A percentile compares a stretch with the other conserved stretches of the same genome.
phyloP scores from a whole-genome alignment of 768 basidiomycete genomes.

The Lentinula sp. region DNA sequence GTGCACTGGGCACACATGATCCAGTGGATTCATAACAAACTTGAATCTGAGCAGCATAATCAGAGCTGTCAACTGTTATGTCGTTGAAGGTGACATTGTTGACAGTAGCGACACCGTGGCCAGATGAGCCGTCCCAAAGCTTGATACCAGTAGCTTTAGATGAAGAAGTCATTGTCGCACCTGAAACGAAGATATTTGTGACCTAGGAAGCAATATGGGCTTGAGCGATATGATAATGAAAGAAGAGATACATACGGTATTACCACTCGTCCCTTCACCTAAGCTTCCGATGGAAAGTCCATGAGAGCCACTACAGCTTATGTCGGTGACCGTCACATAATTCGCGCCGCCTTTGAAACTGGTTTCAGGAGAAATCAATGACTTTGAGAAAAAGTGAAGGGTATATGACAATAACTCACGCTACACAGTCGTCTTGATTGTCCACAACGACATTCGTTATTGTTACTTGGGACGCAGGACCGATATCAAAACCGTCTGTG shows the following conservation, averaged over 20 bases:
- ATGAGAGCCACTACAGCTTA: constrained; percentile 25
- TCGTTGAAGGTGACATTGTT: constrained; percentile 23
- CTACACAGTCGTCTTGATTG: constrained; percentile 26
- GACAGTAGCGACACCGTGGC: constrained; percentile 23
- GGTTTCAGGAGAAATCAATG: no score
- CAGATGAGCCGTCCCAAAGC: constrained; percentile 21
- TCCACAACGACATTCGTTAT: constrained; percentile 19
- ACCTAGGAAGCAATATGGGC: constrained; percentile 13
- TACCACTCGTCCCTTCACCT: constrained; percentile 12
- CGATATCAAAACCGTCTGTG: constrained; percentile 26
- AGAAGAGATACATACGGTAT: constrained; percentile 3
- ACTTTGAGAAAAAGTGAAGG: neutral
- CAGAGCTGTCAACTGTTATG: constrained; percentile 23
- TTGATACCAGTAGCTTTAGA: constrained; percentile 27
- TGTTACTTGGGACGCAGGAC: constrained; percentile 20
- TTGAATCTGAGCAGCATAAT: constrained; percentile 27
- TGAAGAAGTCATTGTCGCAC: constrained; percentile 23
- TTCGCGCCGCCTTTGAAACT: constrained; percentile 23
- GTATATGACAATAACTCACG: neutral
- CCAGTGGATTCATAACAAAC: constrained; percentile 20
- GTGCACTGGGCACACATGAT: constrained; percentile 19
- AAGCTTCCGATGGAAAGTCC: constrained; percentile 24
- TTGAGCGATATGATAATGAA: neutral
- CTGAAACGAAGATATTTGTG: constrained; percentile 19
- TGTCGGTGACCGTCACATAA: constrained; percentile 19